Percentiles rank a stretch among this genome's conserved stretches.
Conservation (phyloP, 306 rosid species). For the Fragaria ananassa region DNA sequence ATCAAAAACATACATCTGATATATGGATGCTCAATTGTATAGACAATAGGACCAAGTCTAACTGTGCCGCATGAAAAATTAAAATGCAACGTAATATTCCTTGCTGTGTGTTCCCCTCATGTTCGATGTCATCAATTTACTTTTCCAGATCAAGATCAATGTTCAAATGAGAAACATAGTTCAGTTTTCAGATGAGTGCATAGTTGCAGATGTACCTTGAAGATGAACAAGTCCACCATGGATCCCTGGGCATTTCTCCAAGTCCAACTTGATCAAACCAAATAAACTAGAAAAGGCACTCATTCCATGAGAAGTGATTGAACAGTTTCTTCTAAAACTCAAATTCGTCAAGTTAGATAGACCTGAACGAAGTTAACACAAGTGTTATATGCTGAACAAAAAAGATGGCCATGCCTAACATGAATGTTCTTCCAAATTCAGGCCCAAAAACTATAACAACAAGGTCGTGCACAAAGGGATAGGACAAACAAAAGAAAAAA, state of each 20-base stretch:
- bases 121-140: not conserved
- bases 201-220: conserved; percentile 49
- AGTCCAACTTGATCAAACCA: conserved; percentile 79
- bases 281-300: conserved; percentile 54
- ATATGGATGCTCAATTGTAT: no score
- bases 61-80: no score
- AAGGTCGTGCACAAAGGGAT: not conserved
- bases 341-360: conserved; percentile 71
- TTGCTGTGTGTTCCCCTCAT: not conserved
- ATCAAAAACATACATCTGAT: not conserved
- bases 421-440: not conserved
- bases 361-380: conserved; percentile 48
- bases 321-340: conserved; percentile 81
- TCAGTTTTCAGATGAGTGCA: conserved; percentile 8
- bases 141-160: not conserved
- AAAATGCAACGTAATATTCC: not conserved
- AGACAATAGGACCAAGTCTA: no score
- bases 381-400: conserved; percentile 22
- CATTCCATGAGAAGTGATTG: conserved; percentile 85
- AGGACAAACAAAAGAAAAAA: not conserved
- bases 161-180: not conserved
- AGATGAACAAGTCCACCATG: conserved; percentile 86
- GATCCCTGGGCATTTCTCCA: conserved; percentile 88
- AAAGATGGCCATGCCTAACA: not conserved
- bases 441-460: not conserved